These are phyloP conservation scores for Populus tremula DNA, from an alignment of 345 rosid genomes.

Conservation along the genomic window DNA sequence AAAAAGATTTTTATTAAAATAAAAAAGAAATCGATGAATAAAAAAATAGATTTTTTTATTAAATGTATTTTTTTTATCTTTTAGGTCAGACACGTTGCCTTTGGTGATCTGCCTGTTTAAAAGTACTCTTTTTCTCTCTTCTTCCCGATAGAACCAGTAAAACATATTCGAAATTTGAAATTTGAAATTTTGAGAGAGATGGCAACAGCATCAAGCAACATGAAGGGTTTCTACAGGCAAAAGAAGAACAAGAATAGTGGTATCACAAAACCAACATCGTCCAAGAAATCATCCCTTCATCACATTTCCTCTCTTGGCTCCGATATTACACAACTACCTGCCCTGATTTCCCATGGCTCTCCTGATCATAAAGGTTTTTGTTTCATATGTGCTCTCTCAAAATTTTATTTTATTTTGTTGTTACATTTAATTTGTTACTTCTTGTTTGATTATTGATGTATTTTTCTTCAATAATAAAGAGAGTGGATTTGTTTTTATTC, in stretches of 20 bases:
- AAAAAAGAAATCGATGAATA: no score
- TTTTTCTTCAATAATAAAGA: not conserved
- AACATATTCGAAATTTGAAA: not conserved
- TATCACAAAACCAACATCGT: not conserved
- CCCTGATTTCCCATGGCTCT: conserved; percentile 5
- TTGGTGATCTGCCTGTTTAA: not conserved
- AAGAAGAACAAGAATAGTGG: not conserved
- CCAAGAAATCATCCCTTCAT: not conserved
- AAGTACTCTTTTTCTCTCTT: no score
- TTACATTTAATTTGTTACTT: no score
- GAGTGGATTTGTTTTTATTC: not conserved
- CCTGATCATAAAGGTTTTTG: not conserved
- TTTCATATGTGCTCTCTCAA: no score
- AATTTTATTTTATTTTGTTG: not conserved
- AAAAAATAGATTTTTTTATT: no score
- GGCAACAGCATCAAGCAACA: not conserved
- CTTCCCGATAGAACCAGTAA: not conserved
- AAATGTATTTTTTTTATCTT: no score
- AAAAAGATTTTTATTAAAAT: no score
- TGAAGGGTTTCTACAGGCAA: conserved; percentile 10
- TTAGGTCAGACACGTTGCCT: not conserved
- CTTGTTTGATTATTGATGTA: not conserved
- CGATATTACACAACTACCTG: not conserved
- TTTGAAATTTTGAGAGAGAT: conserved; percentile 1
- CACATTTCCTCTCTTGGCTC: not conserved